phyloP scores from a whole-genome alignment of 1,284 basidiomycete species.

The Mycosarcoma mackinlayi region DNA sequence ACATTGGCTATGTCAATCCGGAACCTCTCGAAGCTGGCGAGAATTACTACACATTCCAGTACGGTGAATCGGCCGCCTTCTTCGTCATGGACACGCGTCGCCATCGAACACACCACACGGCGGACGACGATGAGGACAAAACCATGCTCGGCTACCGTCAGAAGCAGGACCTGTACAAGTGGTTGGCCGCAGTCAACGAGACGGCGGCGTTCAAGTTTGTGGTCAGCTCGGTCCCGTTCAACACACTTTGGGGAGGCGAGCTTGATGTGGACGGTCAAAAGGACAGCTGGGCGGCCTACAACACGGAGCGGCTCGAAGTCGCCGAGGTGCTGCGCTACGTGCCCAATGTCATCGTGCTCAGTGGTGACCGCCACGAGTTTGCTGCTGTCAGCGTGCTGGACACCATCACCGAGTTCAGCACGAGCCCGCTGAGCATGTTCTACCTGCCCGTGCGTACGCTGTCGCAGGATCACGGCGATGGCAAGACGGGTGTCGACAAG shows the following conservation, averaged over 20 bases:
- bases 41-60: slow-evolving; percentile 73
- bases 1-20: slow-evolving; percentile 78
- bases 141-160: slow-evolving; percentile 82
- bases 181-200: slow-evolving; percentile 76
- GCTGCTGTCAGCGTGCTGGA: slow-evolving; percentile 71
- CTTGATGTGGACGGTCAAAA: slow-evolving; percentile 72
- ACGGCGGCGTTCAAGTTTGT: slow-evolving; percentile 86
- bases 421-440: slow-evolving; percentile 75
- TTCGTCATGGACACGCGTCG: slow-evolving; percentile 83
- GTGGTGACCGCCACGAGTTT: slow-evolving; percentile 80
- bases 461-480: slow-evolving; percentile 68
- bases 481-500: slow-evolving; percentile 73
- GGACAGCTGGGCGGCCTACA: slow-evolving; percentile 79
- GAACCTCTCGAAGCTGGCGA: slow-evolving; percentile 71
- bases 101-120: slow-evolving; percentile 73
- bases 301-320: slow-evolving; percentile 73
- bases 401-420: slow-evolving; percentile 74
- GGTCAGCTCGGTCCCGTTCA: slow-evolving; percentile 81
- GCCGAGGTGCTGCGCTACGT: slow-evolving; percentile 71
- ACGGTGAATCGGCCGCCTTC: slow-evolving; percentile 72
- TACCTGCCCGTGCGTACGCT: slow-evolving; percentile 67
- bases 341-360: slow-evolving; percentile 76
- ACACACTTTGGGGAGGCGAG: slow-evolving; percentile 77
- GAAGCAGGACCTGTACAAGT: slow-evolving; percentile 75
- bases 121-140: slow-evolving; percentile 70